Conservation (phyloP, 306 rosid genomes). For the Geum urbanum region DNA sequence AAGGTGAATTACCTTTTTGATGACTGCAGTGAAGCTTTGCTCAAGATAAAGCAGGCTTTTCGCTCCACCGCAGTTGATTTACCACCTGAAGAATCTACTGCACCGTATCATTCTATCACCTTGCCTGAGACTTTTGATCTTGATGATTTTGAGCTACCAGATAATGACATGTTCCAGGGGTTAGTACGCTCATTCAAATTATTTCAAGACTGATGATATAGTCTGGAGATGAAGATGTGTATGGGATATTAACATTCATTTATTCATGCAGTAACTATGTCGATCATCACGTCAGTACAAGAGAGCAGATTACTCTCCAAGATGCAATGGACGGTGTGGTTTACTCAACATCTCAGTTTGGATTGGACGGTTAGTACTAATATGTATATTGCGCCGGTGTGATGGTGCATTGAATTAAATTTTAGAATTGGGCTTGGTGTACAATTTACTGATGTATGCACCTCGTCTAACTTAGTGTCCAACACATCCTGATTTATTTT, state of each 20-base stretch:
- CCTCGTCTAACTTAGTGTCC: neutral
- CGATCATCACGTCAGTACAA: slow-evolving; percentile 88
- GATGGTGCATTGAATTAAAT: neutral
- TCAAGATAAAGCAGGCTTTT: slow-evolving; percentile 98
- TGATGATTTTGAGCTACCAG: slow-evolving; percentile 99
- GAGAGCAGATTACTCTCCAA: slow-evolving; percentile 97
- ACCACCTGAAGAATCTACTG: slow-evolving; percentile 99
- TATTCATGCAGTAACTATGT: slow-evolving; percentile 76
- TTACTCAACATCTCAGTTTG: slow-evolving; percentile 89
- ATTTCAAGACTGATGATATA: slow-evolving; percentile 12
- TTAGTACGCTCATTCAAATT: slow-evolving; percentile 36
- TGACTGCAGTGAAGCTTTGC: slow-evolving; percentile 99
- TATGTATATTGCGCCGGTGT: slow-evolving; percentile 15
- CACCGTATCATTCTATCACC: slow-evolving; percentile 98
- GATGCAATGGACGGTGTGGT: slow-evolving; percentile 93
- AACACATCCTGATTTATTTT: slow-evolving; percentile 28
- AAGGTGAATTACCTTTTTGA: slow-evolving; percentile 99
- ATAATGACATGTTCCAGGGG: slow-evolving; percentile 89
- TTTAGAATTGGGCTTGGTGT: neutral
- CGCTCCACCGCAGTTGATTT: slow-evolving; percentile 96
- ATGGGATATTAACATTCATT: slow-evolving; percentile 27
- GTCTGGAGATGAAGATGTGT: slow-evolving; percentile 23
- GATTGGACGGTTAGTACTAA: slow-evolving; percentile 80
- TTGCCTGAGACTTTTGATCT: slow-evolving; percentile 99
- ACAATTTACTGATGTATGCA: neutral